Conservation (phyloP, 352 stramenopile species). For the Plasmopara viticola region DNA sequence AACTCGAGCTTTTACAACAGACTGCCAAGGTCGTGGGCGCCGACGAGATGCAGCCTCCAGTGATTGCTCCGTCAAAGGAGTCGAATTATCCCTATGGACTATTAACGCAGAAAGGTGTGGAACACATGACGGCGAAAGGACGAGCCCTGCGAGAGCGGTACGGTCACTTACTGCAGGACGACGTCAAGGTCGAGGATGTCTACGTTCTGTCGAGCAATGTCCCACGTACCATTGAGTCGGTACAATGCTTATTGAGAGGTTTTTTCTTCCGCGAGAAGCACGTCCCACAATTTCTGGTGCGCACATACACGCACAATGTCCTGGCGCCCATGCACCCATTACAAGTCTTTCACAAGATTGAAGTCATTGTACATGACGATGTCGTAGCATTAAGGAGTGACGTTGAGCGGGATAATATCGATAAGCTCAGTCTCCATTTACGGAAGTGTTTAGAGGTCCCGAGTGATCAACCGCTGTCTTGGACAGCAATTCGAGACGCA, state of each 20-base stretch:
- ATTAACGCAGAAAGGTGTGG: constrained; percentile 55
- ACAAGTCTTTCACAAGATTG: constrained; percentile 68
- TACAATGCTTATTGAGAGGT: constrained; percentile 63
- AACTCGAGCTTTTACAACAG: constrained; percentile 39
- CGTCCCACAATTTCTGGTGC: constrained; percentile 43
- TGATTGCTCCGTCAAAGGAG: constrained; percentile 32
- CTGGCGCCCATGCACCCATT: constrained; percentile 53
- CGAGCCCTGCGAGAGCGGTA: constrained; percentile 42
- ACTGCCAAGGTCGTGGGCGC: constrained; percentile 46
- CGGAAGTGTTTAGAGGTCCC: constrained; percentile 42
- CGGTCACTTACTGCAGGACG: constrained; percentile 27
- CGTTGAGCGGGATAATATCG: constrained; percentile 27
- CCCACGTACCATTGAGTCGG: constrained; percentile 67
- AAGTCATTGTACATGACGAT: constrained; percentile 56
- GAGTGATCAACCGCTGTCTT: constrained; percentile 43
- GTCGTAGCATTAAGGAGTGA: constrained; percentile 25
- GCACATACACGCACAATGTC: constrained; percentile 59
- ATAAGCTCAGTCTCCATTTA: constrained; percentile 31
- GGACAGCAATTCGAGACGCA: constrained; percentile 64
- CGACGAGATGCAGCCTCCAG: constrained; percentile 35
- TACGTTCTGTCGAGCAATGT: constrained; percentile 76
- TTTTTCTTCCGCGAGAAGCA: constrained; percentile 44
- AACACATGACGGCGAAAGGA: constrained; percentile 69
- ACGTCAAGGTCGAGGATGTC: constrained; percentile 38
- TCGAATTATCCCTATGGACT: constrained; percentile 45